Evolutionary conservation across 495 filamentous ascomycete genomes (phyloP).

Genomic region (Podospora didyma): DNA sequence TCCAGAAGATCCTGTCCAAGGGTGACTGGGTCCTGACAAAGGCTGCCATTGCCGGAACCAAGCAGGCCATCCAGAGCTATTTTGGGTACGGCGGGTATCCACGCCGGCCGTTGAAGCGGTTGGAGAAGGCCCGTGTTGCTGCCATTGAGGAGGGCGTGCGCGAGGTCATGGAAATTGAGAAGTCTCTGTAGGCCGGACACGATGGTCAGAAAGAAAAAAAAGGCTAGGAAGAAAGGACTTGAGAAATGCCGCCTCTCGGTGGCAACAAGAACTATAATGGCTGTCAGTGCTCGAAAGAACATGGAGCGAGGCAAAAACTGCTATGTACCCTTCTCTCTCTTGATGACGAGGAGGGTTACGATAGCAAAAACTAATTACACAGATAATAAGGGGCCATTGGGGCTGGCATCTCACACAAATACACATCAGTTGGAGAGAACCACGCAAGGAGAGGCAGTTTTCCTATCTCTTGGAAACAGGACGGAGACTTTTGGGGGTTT

Average conservation of each 20-base stretch:
- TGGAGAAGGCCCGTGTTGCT: conserved; percentile 56
- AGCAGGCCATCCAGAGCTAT: conserved; percentile 76
- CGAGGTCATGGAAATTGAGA: conserved; percentile 60
- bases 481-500: no score
- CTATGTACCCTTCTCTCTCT: no score
- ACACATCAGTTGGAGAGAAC: no score
- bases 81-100: conserved; percentile 83
- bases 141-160: conserved; percentile 67
- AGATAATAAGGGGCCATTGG: no score
- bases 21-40: conserved; percentile 88
- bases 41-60: conserved; percentile 80
- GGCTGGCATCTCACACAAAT: no score
- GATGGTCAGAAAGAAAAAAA: neutral
- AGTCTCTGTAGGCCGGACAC: conserved; percentile 30
- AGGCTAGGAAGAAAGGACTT: neutral
- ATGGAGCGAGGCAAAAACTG: no score
- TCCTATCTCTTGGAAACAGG: no score
- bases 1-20: conserved; percentile 67
- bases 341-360: no score
- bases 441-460: no score
- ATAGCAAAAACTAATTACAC: no score
- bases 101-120: conserved; percentile 64
- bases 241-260: neutral
- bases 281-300: no score
- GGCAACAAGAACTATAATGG: neutral